Base-by-base conservation (phyloP, 1,284 basidiomycete genomes). In the Leccinum fuscescens region DNA sequence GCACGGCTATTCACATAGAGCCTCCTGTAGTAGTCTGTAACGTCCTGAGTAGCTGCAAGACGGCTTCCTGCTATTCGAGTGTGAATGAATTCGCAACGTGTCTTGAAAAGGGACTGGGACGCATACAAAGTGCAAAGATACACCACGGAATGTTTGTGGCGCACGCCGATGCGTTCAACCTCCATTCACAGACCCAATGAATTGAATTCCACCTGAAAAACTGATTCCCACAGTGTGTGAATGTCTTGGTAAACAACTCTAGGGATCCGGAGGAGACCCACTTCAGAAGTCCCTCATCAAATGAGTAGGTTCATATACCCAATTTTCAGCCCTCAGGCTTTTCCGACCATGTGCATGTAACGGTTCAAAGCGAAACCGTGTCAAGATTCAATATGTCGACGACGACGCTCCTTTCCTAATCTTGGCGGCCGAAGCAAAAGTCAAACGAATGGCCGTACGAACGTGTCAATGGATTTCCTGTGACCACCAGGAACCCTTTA, bases 401-500 rank as follows among this genome's bases (percentile, higher is more conserved):
- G 8, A 1, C 1, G 5, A 37, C 2, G 4, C 15, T 50, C 22
- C 46, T 64, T 11, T 63, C 78, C 78, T 76, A 58, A 74, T 76
- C 69, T 22, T 79, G 72, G 37, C 74, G 68, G 17, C 81, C 80
- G 59, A 78, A 82, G 2, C 79, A 80, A 66, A 78, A 80, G 1
- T 70, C 66, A 58, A 76, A 39, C 8, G 15, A n/a, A 39, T 39
- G 37, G 37, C 8, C 15, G 8, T 9, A 39, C 15, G 8, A 39
- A 39, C 8, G 8, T n/a, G 15, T 8, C 37, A 39, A 39, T 75
- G 2, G 9, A 11, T 42, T 11, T 17, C 11, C 9, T 42, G 39
- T 42, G n/a, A 42, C 39, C 37, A 39, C 15, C 37, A 9, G 37
- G 15, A 39, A n/a, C 37, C 37, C 24, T 39, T 39, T 4, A 39